Evolutionary conservation across 2,329 filamentous ascomycete genomes (phyloP), one percentile per base, ranked within the genome.

Genomic region (Phaeomoniella chlamydospora): DNA sequence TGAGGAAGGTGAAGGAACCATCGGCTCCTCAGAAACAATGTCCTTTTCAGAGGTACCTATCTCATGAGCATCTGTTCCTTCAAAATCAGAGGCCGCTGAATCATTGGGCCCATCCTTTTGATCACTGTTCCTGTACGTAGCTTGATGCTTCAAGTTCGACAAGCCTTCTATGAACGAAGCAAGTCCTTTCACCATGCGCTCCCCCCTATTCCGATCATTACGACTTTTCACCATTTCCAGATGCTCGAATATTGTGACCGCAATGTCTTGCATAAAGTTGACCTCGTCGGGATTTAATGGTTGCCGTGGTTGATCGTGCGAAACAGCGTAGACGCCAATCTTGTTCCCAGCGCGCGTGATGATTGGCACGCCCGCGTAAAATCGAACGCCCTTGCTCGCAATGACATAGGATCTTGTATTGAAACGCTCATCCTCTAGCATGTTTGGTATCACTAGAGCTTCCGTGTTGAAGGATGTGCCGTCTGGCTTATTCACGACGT

Each of bases 351-450:
- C 67, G 1, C 65, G 65, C 3, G 70, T 74, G 16, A 67, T 64
- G 37, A 81, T 70, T 0, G 76, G 76, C 0, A 77, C 74, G 13
- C 68, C 69, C 4, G 69, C 70, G 39, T 73, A 72, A 46, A 74
- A 74, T 32, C 55, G 54, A 18, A 61, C 52, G 18, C 52, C 41
- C 0, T 57, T 56, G 1, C 51, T 41, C 0, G 41, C 48, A 3
- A 46, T 41, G 1, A 64, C 59, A 18, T 60, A 56, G 1, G 48
- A 42, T 29, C 57, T 46, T 4, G 51, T 36, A 31, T 55, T 56
- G 38, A 57, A 65, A 13, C 46, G 51, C 41, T 65, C 45, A 17
- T 55, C 42, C 17, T 44, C 41, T 22, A 65, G 39, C 41, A 67
- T 60, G 29, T 54, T 50, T 37, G 65, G 43, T 9, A 61, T 36